phyloP scores from a whole-genome alignment of 2,329 filamentous ascomycete species.

The Fusarium decemcellulare region DNA sequence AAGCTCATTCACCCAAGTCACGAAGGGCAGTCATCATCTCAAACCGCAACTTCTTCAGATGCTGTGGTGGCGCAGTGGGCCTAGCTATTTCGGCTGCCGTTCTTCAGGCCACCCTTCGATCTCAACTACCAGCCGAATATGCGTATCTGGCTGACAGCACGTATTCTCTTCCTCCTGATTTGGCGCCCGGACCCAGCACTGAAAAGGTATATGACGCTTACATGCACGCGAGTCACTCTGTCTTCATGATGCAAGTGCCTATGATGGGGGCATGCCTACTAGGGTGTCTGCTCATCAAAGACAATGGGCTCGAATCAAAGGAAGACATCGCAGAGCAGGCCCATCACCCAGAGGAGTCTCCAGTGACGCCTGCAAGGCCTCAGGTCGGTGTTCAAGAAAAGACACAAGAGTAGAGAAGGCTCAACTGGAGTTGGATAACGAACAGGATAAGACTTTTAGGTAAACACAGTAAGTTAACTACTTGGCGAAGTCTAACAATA shows the following conservation, averaged over 20 bases:
- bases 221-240: neutral
- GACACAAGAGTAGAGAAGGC: no score
- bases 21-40: neutral
- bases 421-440: no score
- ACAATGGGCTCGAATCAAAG: neutral
- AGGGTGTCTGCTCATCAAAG: neutral
- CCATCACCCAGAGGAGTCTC: neutral
- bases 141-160: neutral
- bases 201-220: constrained; percentile 1
- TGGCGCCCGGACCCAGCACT: neutral
- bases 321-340: neutral
- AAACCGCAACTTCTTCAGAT: constrained; percentile 3
- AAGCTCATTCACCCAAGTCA: constrained; percentile 3
- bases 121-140: neutral
- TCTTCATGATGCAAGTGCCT: neutral
- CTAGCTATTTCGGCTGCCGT: neutral
- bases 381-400: neutral
- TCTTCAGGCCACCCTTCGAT: neutral
- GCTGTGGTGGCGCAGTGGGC: neutral
- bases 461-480: no score
- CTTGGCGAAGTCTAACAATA: no score
- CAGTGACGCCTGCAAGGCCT: neutral
- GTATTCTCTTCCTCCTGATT: neutral
- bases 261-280: neutral
- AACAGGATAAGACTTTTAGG: no score